phyloP scores from a whole-genome alignment of 345 rosid species.

The Arabis alpina region DNA sequence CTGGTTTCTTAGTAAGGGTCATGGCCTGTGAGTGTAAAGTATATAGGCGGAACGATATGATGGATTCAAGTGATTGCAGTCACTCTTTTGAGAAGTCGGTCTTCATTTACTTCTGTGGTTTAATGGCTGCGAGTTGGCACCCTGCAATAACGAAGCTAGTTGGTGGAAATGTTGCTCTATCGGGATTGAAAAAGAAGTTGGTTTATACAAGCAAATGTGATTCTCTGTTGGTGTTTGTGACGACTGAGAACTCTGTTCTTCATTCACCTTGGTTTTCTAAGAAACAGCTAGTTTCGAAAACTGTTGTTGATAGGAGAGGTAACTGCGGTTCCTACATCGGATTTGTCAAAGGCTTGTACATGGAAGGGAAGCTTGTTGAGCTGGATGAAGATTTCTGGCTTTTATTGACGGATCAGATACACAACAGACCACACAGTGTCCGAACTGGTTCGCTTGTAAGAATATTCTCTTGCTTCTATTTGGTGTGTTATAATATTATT shows the following conservation, averaged over 20 bases:
- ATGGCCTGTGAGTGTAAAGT: constrained; percentile 63
- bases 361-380: constrained; percentile 84
- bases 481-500: constrained; percentile 8
- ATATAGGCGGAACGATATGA: constrained; percentile 41
- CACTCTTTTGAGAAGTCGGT: constrained; percentile 53
- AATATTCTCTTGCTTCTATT: constrained; percentile 25
- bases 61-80: constrained; percentile 13
- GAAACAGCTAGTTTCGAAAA: constrained; percentile 41
- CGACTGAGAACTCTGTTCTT: constrained; percentile 55
- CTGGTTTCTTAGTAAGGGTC: constrained; percentile 65
- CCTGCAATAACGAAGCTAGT: constrained; percentile 68
- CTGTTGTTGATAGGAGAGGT: constrained; percentile 47
- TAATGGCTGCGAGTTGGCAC: constrained; percentile 66
- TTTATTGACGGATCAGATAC: constrained; percentile 64
- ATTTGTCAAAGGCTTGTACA: constrained; percentile 61
- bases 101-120: constrained; percentile 67
- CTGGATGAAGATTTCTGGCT: constrained; percentile 89
- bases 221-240: constrained; percentile 63
- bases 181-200: constrained; percentile 73
- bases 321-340: constrained; percentile 72
- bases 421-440: constrained; percentile 61
- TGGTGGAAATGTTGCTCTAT: constrained; percentile 52
- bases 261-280: constrained; percentile 47
- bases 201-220: constrained; percentile 55
- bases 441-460: constrained; percentile 84